Evolutionary conservation across 2,329 filamentous ascomycete genomes (phyloP).

Genomic region (Mycosphaerelloides madeirae): DNA sequence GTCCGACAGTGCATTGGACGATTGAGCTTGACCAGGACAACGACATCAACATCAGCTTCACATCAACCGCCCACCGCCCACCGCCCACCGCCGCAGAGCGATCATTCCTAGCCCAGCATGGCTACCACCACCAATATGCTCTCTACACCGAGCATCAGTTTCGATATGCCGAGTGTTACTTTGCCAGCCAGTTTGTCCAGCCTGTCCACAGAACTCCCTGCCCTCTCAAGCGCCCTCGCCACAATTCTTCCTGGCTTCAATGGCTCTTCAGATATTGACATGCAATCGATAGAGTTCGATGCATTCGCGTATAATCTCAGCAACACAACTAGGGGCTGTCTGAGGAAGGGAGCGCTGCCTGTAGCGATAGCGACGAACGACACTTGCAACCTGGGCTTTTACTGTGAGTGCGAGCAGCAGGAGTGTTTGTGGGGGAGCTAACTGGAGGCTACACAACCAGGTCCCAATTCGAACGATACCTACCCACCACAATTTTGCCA

Average conservation of each 20-base stretch:
- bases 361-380: conserved; percentile 28
- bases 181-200: conserved; percentile 1
- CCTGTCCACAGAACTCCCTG: background rate
- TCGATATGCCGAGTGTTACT: background rate
- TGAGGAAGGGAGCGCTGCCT: conserved; percentile 23
- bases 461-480: conserved; percentile 24
- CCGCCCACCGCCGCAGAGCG: background rate
- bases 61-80: too few relatives aligned
- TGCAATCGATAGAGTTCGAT: conserved; percentile 23
- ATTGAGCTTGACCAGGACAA: too few relatives aligned
- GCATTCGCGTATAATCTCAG: conserved; percentile 18
- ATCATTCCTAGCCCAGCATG: conserved; percentile 2
- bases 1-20: too few relatives aligned
- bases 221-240: background rate
- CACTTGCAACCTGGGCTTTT: conserved; percentile 26
- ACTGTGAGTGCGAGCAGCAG: conserved; percentile 17
- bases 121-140: background rate
- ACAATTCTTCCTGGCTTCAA: background rate
- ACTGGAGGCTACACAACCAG: conserved; percentile 8
- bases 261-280: conserved; percentile 10
- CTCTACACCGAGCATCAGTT: background rate
- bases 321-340: conserved; percentile 21
- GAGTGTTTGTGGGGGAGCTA: background rate
- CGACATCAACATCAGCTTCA: too few relatives aligned
- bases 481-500: conserved; percentile 32